Evolutionary conservation across 2,329 filamentous ascomycete genomes (phyloP).

Genomic region (Ciborinia camelliae): DNA sequence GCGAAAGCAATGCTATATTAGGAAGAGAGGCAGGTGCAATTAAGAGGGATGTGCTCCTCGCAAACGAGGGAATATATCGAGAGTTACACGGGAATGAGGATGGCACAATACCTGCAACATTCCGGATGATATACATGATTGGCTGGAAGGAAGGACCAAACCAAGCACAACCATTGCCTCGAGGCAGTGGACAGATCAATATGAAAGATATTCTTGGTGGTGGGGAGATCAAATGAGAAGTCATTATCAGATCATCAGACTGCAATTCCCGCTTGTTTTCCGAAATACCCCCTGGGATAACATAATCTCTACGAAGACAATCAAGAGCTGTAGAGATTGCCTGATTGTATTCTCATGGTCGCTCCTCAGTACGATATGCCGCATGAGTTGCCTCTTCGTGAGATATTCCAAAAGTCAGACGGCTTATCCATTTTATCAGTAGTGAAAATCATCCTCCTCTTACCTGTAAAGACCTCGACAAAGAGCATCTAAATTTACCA

Average conservation of each 20-base stretch:
- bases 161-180: slow-evolving; percentile 74
- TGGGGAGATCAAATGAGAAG: slow-evolving; percentile 33
- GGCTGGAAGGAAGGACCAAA: slow-evolving; percentile 86
- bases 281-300: too few species aligned
- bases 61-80: slow-evolving; percentile 83
- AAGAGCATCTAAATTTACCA: too few species aligned
- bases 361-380: too few species aligned
- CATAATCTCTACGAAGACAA: too few species aligned
- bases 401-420: too few species aligned
- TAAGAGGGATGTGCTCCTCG: slow-evolving; percentile 77
- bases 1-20: slow-evolving; percentile 85
- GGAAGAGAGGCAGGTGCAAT: slow-evolving; percentile 79
- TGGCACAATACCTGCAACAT: slow-evolving; percentile 79
- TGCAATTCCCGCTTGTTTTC: too few species aligned
- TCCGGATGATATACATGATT: slow-evolving; percentile 97
- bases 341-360: too few species aligned
- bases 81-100: slow-evolving; percentile 81
- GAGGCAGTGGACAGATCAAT: slow-evolving; percentile 83
- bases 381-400: too few species aligned
- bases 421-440: too few species aligned
- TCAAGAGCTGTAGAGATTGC: too few species aligned
- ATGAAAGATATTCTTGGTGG: slow-evolving; percentile 73
- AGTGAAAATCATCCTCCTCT: too few species aligned
- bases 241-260: not conserved
- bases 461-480: too few species aligned